Evolutionary conservation across 225 moss, liverwort and hornwort species (phyloP), one percentile per base, ranked within the genome.

Genomic region (Antitrichia curtipendula): DNA sequence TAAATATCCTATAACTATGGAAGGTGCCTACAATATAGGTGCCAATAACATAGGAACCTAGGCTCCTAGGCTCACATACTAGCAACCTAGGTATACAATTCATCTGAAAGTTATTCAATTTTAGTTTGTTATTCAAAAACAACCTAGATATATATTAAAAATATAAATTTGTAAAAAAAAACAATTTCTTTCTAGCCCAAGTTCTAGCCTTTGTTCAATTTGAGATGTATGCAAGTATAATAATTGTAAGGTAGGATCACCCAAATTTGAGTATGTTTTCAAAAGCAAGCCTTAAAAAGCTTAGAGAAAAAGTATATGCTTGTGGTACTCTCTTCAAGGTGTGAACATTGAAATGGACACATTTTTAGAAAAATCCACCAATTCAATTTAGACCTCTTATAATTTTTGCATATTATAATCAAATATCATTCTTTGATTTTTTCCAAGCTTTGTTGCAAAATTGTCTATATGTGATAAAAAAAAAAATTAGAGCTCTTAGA

Each of bases 381-480:
- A 27, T 43, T 71, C 27, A 15, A 16, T 0, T 71, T 43, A 43
- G 14, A 9, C 9, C 6, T 25, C 25, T 16, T 43, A 27, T 2
- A 70, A 16, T 13, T 43, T 68, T 68, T 69, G 27, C 16, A 71
- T 27, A 43, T 25, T 43, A 25, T 27, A 43, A 43, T 71, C 6
- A 43, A 27, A 25, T 43, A 27, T 71, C 5, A 71, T 41, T 41
- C 0, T 71, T 41, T 16, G 2, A 22, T 8, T 70, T 27, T 4
- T 4, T 0, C 24, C 40, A 8, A 13, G 0, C 5, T 43, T 71
- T 16, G 9, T 1, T 16, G 0, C 9, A 43, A 43, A 43, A 43
- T 71, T 71, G 6, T 43, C 70, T 41, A 71, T 16, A 16, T 16
- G 9, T 70, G 13, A 16, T 27, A 16, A 16, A 27, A 6, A 43